Base-by-base conservation (phyloP, 768 basidiomycete species). In the Agaricus sinodeliciosus region DNA sequence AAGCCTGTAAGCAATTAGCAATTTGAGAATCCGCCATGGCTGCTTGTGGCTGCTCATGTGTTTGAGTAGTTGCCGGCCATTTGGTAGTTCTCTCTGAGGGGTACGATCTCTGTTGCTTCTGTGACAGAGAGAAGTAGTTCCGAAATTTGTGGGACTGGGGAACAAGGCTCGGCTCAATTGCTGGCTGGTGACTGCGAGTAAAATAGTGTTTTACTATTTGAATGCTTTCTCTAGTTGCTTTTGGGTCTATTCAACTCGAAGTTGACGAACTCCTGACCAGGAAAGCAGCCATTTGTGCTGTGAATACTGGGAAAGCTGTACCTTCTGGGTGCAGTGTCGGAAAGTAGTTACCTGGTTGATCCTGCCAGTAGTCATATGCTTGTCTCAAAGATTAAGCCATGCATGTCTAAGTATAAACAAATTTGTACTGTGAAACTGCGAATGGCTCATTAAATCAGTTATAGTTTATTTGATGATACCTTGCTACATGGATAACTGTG, bases 371-470 rank as follows among this genome's bases (percentile, higher is more conserved):
- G 81, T 83, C 79, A 82, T 83, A 84, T 84, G 82, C 82, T 83
- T 84, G 82, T 82, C 81, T 82, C 81, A 82, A 82, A 82, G 81
- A 83, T 81, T 82, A 83, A 84, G 81, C 80, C 82, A 84, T 83
- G 82, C 82, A 84, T 82, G 81, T 82, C 81, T 75, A 81, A 84
- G 82, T 83, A 80, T 79, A 81, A 80, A 79, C 77, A 72, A 78
- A 60, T 75, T 79, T 80, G 72, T 81, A 82, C 78, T 73, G 81
- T 81, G 82, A 83, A 83, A 84, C 82, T 80, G 81, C 78, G 76
- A 84, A 84, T 81, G 80, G 81, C 82, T 84, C 82, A 83, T 84
- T 84, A 84, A 80, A 82, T 83, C 81, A 83, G 82, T 82, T 82
- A 82, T 82, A 79, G 80, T 84, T 84, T 80, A 81, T 83, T 83